Evolutionary conservation across 1,284 basidiomycete species (phyloP).

Genomic region (Phlebopus sp.): DNA sequence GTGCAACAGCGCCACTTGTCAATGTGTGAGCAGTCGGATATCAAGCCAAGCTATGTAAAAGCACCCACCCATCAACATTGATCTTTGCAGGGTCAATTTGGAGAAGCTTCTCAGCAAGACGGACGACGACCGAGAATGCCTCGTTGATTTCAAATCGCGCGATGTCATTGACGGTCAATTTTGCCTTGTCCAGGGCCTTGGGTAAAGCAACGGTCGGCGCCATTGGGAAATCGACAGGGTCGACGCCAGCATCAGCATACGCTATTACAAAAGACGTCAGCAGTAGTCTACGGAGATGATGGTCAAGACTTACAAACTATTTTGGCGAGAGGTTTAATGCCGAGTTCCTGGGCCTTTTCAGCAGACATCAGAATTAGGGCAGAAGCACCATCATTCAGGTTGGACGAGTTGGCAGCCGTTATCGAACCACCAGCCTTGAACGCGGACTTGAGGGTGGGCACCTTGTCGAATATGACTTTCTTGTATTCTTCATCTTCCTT

Average conservation of each 20-base stretch:
- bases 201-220: conserved; percentile 94
- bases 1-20: conserved; percentile 82
- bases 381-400: conserved; percentile 95
- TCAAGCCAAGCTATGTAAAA: conserved; percentile 6
- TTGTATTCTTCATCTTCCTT: conserved; percentile 98
- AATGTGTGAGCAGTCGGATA: conserved; percentile 12
- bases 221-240: conserved; percentile 95
- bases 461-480: conserved; percentile 90
- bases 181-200: conserved; percentile 84
- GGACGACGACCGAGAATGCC: conserved; percentile 94
- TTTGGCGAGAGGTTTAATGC: conserved; percentile 87
- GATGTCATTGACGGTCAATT: conserved; percentile 82
- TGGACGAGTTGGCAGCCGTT: conserved; percentile 95
- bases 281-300: conserved; percentile 5
- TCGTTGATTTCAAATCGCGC: conserved; percentile 97
- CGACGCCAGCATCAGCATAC: conserved; percentile 95
- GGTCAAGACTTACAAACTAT: conserved; percentile 68
- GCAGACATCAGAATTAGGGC: conserved; percentile 93
- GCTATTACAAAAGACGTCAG: conserved; percentile 48
- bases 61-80: conserved; percentile 81
- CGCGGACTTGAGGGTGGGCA: conserved; percentile 81
- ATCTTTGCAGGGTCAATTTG: conserved; percentile 85
- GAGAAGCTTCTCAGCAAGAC: conserved; percentile 88
- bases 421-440: conserved; percentile 91
- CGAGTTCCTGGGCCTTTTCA: conserved; percentile 85